Evolutionary conservation across 2,329 filamentous ascomycete species (phyloP).

Genomic region (Diaporthe sp.): DNA sequence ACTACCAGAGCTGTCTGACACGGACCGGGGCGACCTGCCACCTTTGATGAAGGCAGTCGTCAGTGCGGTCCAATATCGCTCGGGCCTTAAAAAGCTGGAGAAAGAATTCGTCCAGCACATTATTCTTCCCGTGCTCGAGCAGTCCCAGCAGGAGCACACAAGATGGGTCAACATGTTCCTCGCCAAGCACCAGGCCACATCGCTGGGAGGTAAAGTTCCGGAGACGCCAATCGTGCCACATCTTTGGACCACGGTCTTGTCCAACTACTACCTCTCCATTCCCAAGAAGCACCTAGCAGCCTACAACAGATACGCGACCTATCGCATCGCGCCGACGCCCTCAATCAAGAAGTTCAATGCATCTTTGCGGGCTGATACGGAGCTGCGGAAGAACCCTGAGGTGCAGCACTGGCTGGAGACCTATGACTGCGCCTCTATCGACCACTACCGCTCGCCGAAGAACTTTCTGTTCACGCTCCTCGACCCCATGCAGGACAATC

Average conservation of each 20-base stretch:
- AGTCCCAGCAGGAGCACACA: constrained; percentile 27
- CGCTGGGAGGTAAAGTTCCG: background rate
- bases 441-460: background rate
- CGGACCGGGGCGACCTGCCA: background rate
- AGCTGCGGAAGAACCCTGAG: constrained; percentile 9
- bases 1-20: constrained; percentile 15
- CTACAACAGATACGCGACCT: constrained; percentile 15
- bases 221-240: background rate
- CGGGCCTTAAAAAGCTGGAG: constrained; percentile 17
- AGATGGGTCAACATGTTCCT: constrained; percentile 34
- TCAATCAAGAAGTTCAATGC: constrained; percentile 15
- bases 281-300: constrained; percentile 2
- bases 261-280: constrained; percentile 1
- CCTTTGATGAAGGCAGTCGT: constrained; percentile 31
- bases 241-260: background rate
- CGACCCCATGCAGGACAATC: background rate
- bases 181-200: constrained; percentile 19
- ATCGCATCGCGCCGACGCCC: constrained; percentile 19
- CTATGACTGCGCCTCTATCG: background rate
- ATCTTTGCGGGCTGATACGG: background rate
- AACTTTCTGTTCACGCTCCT: background rate
- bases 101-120: constrained; percentile 19
- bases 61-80: background rate
- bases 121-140: constrained; percentile 16
- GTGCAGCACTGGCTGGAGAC: constrained; percentile 25